Base-by-base conservation (phyloP, 108 stramenopile genomes). In the Discostella stelligeroides region DNA sequence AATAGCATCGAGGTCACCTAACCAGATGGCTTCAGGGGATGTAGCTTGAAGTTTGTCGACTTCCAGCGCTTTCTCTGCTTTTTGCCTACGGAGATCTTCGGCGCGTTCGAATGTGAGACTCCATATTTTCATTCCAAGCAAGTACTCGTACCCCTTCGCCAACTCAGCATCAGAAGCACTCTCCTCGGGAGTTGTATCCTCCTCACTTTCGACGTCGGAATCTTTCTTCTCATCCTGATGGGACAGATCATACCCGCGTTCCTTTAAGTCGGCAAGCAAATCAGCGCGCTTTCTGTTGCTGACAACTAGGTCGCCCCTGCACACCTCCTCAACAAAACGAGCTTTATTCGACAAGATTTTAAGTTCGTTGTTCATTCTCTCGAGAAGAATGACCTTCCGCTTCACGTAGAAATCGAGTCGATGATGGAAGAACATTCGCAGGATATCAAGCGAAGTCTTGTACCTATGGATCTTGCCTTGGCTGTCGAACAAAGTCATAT, bases 71-170 rank as follows among this genome's bases (percentile, higher is more conserved):
- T 98, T 97, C 50, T 85, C 92, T 40, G 64, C 86, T 34, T 94
- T 92, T 70, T 98, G 81, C 37, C 54, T 82, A 25, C 88, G 85
- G 46, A 99, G 89, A 58, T 95, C 80, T 42, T 91, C 85, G 9
- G 98, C 98, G 71, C 89, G 95, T 82, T 99, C 99, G 45, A 83
- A 84, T 0, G 99, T 99, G n/a, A 99, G 85, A 48, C 79, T 91
- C 98, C 98, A 98, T 58, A 99, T 84, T 73, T 97, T 97, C 98
- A 99, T 96, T 48, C 95, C 92, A 28, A 99, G 90, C 25, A 99
- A 85, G 84, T 99, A 99, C 70, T 99, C 96, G 76, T 98, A 99
- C 0, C 99, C 99, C 61, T 87, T 90, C 21, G 92, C 85, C 28
- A 98, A 85, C 29, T 86, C 81, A 37, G 82, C 67, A 51, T 76